Evolutionary conservation across 2,329 filamentous ascomycete genomes (phyloP).

Genomic region (Trichophyton mentagrophytes): DNA sequence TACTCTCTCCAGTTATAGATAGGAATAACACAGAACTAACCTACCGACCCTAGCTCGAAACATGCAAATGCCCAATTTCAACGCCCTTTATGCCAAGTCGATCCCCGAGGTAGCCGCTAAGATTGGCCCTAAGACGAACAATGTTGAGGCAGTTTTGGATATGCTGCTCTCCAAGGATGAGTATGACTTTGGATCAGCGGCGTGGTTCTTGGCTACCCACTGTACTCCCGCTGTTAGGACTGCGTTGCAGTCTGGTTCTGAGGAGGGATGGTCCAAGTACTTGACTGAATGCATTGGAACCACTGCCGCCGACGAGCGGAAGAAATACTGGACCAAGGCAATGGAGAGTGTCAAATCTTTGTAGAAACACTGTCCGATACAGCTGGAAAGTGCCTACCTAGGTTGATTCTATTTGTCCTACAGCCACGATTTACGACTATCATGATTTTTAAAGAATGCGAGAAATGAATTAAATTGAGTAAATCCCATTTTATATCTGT

Average conservation of each 20-base stretch:
- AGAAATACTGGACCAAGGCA: constrained; percentile 40
- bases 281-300: constrained; percentile 43
- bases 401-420: neutral
- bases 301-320: constrained; percentile 34
- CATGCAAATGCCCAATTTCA: constrained; percentile 49
- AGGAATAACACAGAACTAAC: neutral
- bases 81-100: constrained; percentile 42
- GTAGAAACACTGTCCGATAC: neutral
- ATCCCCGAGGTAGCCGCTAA: constrained; percentile 33
- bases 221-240: constrained; percentile 36
- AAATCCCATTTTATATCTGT: constrained; percentile 2
- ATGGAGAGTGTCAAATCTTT: constrained; percentile 16
- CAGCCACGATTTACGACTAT: neutral
- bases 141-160: constrained; percentile 35
- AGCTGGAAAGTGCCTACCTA: neutral
- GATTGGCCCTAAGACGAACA: constrained; percentile 22
- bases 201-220: constrained; percentile 49
- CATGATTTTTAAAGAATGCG: no score
- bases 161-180: constrained; percentile 38
- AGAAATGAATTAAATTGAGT: neutral
- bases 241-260: constrained; percentile 35
- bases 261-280: constrained; percentile 41
- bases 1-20: neutral
- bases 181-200: constrained; percentile 45
- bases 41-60: constrained; percentile 37